These are phyloP conservation scores for Adenanthera pavonina DNA, from an alignment of 306 rosid genomes.

Conservation along the genomic window DNA sequence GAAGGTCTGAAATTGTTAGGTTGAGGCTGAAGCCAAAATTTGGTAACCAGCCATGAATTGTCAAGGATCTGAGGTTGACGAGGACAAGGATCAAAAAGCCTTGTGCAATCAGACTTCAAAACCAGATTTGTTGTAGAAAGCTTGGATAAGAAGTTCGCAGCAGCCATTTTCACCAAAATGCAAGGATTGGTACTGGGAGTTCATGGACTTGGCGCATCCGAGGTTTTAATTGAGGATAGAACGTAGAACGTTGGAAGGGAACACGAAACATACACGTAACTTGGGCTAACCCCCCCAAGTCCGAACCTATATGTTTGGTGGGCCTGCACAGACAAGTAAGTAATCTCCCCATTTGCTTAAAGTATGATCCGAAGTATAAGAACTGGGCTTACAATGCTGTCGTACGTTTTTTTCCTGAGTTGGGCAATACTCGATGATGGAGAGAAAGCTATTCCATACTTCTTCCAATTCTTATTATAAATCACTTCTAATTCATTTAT, in stretches of 20 bases:
- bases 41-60: conserved; percentile 57
- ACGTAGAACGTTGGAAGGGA: background rate
- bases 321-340: background rate
- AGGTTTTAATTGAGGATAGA: background rate
- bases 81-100: conserved; percentile 7
- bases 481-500: no score
- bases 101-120: conserved; percentile 27
- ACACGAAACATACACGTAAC: background rate
- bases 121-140: conserved; percentile 38
- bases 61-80: conserved; percentile 25
- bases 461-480: no score
- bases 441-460: no score
- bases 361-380: background rate
- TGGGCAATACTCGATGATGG: no score
- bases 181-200: background rate
- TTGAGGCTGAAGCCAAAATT: conserved; percentile 40
- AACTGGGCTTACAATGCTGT: background rate
- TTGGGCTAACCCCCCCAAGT: background rate
- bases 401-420: background rate
- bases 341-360: background rate
- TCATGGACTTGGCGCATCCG: no score
- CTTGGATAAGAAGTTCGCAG: conserved; percentile 43
- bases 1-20: conserved; percentile 43
- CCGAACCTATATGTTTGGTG: background rate
- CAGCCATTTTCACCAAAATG: conserved; percentile 11